Percentiles rank a stretch among this genome's conserved stretches.
These are phyloP conservation scores for Triticum turgidum DNA, from an alignment of 176 grass and related monocot species.

Conservation along the genomic window DNA sequence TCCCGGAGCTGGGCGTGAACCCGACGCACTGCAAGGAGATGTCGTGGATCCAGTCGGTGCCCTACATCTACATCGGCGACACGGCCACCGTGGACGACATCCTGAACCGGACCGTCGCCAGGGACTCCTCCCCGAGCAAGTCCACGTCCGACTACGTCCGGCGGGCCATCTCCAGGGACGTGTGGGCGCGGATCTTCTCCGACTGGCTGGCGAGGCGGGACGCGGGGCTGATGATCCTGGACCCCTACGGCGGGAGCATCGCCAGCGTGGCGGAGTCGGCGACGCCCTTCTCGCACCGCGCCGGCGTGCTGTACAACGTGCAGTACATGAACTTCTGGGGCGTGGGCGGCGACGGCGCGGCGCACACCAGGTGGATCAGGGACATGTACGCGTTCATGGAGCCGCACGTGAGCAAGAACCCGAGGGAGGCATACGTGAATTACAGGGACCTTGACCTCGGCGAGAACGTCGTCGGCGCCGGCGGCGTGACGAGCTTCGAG, in stretches of 20 bases:
- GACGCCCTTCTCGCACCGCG: neutral
- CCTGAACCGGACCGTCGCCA: neutral
- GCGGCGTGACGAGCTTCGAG: neutral
- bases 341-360: neutral
- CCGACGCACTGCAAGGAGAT: neutral
- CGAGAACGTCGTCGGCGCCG: neutral
- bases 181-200: neutral
- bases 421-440: neutral
- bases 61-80: neutral
- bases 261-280: neutral
- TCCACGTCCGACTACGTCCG: neutral
- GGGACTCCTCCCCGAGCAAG: neutral
- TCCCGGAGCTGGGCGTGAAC: neutral
- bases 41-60: neutral
- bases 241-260: neutral
- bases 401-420: neutral
- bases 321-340: constrained; percentile 10
- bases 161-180: neutral
- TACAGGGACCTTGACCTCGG: neutral
- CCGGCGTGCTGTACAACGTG: neutral
- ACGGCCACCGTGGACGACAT: neutral
- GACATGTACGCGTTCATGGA: neutral
- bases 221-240: neutral
- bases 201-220: neutral
- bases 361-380: neutral